These are phyloP conservation scores for Pythium myriotylum DNA, from an alignment of 352 stramenopile species.

Conservation along the genomic window DNA sequence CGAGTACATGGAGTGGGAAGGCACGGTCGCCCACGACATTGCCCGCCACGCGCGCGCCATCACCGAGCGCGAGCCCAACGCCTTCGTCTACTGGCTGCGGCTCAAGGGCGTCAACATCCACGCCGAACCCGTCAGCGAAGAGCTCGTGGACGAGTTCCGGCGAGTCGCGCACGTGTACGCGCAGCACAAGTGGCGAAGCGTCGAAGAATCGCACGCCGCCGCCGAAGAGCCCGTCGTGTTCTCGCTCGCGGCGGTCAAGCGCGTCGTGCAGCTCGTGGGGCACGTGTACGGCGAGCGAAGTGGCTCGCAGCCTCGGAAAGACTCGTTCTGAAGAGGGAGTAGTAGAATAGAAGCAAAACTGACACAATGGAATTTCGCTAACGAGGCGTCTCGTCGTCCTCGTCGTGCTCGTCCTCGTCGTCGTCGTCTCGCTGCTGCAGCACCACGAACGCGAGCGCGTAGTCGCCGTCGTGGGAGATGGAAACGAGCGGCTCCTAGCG, in stretches of 20 bases:
- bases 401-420: no score
- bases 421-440: conserved; percentile 47
- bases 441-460: conserved; percentile 79
- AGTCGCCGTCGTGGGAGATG: conserved; percentile 83
- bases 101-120: conserved; percentile 29
- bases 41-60: conserved; percentile 66
- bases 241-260: conserved; percentile 29
- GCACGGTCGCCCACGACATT: conserved; percentile 79
- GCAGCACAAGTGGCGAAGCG: conserved; percentile 45
- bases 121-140: conserved; percentile 18
- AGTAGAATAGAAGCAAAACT: background rate
- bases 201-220: conserved; percentile 40
- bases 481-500: conserved; percentile 67
- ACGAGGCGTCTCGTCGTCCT: no score
- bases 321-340: conserved; percentile 19
- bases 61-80: conserved; percentile 69
- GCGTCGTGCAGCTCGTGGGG: conserved; percentile 59
- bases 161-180: conserved; percentile 36
- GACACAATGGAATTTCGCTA: background rate
- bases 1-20: conserved; percentile 88
- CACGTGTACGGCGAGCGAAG: conserved; percentile 64
- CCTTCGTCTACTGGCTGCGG: conserved; percentile 76
- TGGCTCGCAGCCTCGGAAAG: conserved; percentile 23
- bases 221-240: conserved; percentile 24
- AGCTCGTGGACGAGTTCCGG: conserved; percentile 56